phyloP scores from a whole-genome alignment of 768 basidiomycete genomes.

The Mycena kentingensis region DNA sequence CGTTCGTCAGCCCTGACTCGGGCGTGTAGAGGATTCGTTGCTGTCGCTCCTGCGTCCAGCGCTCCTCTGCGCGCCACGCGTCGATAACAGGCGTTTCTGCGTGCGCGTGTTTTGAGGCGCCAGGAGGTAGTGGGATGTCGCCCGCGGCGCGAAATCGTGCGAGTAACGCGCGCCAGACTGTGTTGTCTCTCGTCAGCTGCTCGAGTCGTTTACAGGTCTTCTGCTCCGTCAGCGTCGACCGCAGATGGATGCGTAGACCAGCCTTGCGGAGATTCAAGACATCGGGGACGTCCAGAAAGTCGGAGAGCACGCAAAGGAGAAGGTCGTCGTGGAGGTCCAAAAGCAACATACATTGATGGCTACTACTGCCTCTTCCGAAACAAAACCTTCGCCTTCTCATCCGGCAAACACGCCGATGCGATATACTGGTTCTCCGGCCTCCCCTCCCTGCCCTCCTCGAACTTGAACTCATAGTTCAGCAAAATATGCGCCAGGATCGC shows the following conservation, averaged over 20 bases:
- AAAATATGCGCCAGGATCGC: constrained; percentile 20
- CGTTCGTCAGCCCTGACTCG: not conserved
- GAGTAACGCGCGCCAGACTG: constrained; percentile 5
- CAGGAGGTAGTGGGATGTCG: constrained; percentile 12
- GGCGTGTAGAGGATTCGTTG: not conserved
- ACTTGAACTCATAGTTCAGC: constrained; percentile 18
- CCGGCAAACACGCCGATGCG: constrained; percentile 18
- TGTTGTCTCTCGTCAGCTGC: not conserved
- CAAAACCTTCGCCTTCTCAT: constrained; percentile 16
- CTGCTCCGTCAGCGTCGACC: not conserved
- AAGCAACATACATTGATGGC: not conserved
- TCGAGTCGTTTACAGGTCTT: not conserved
- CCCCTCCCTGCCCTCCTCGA: constrained; percentile 1
- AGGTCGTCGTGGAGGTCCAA: not conserved
- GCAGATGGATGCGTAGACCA: no score
- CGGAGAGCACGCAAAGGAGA: not conserved
- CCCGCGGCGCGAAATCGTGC: constrained; percentile 1
- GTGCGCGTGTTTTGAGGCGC: not conserved
- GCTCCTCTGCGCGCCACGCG: constrained; percentile 4
- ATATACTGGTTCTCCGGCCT: constrained; percentile 18
- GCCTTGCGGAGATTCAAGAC: not conserved
- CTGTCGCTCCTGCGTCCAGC: constrained; percentile 10
- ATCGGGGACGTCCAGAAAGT: no score
- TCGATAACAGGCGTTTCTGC: constrained; percentile 6
- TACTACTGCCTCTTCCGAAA: constrained; percentile 15